phyloP scores from a whole-genome alignment of 208 protist genomes.

The Vickermania spadyakhi region DNA sequence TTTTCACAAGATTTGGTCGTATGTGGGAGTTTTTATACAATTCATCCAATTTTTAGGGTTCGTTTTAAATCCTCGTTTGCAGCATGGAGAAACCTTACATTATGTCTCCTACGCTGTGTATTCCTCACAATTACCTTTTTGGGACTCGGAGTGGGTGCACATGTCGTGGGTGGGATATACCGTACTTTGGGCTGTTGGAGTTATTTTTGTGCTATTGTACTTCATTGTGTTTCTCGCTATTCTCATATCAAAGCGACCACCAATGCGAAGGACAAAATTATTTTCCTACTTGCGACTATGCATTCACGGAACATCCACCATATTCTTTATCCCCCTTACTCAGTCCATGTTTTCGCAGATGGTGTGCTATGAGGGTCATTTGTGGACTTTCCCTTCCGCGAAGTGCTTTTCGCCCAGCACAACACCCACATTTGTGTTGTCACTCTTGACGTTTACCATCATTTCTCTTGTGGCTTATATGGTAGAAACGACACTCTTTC shows the following conservation, averaged over 20 bases:
- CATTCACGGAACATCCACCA: constrained; percentile 9
- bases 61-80: constrained; percentile 9
- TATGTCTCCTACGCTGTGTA: constrained; percentile 6
- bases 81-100: constrained; percentile 9
- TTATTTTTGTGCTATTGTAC: not conserved
- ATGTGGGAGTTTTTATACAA: constrained; percentile 5
- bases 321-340: constrained; percentile 14
- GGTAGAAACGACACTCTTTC: constrained; percentile 5
- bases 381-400: constrained; percentile 11
- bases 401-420: constrained; percentile 6
- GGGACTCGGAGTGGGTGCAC: constrained; percentile 4
- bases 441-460: not conserved
- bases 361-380: constrained; percentile 5
- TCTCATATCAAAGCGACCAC: not conserved
- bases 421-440: constrained; percentile 6
- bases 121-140: constrained; percentile 10
- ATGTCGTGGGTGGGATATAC: constrained; percentile 2
- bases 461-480: constrained; percentile 8
- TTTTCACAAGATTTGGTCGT: constrained; percentile 4
- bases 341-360: constrained; percentile 12
- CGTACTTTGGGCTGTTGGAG: not conserved
- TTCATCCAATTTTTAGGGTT: constrained; percentile 9
- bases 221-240: not conserved
- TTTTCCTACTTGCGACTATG: constrained; percentile 2
- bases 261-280: not conserved